Percentiles rank a stretch among this genome's conserved stretches.
phyloP scores from a whole-genome alignment of 2,329 filamentous ascomycete species.

The Fusarium hostae region DNA sequence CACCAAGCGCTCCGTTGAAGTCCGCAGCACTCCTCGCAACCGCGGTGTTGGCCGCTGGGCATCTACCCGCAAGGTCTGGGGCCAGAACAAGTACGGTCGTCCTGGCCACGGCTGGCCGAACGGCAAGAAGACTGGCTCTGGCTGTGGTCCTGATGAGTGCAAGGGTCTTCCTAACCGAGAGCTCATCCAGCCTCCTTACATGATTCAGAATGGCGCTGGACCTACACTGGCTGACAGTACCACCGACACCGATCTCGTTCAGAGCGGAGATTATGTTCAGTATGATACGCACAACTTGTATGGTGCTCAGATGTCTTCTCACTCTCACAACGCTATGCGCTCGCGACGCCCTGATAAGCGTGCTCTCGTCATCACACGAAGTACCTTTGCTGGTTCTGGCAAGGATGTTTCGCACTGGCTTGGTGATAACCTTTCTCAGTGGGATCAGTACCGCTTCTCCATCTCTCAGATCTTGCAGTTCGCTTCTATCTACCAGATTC shows the following conservation, averaged over 20 bases:
- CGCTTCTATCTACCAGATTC: constrained; percentile 72
- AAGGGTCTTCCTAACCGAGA: constrained; percentile 41
- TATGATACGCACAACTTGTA: constrained; percentile 80
- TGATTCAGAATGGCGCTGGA: constrained; percentile 44
- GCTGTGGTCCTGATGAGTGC: constrained; percentile 36
- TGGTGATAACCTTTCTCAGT: constrained; percentile 58
- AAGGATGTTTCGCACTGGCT: constrained; percentile 71
- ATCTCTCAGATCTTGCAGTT: constrained; percentile 71
- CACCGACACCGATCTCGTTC: constrained; percentile 40
- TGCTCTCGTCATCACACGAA: constrained; percentile 79
- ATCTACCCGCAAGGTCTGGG: constrained; percentile 18
- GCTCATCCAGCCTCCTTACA: constrained; percentile 40
- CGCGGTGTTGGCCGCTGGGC: constrained; percentile 28
- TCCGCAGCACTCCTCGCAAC: neutral
- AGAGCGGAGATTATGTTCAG: constrained; percentile 34
- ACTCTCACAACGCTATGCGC: constrained; percentile 73
- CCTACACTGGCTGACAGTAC: constrained; percentile 40
- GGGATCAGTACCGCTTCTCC: constrained; percentile 67
- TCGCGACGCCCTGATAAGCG: constrained; percentile 70
- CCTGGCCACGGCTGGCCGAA: constrained; percentile 30
- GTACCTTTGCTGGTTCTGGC: constrained; percentile 79
- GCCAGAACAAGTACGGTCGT: constrained; percentile 22
- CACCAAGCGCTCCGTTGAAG: neutral
- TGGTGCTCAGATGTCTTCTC: constrained; percentile 79
- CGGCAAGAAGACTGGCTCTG: constrained; percentile 37